Percentiles rank a stretch among this genome's conserved stretches.
Evolutionary conservation across 129 eudicot species (phyloP).

Genomic region (Flaveria linearis): DNA sequence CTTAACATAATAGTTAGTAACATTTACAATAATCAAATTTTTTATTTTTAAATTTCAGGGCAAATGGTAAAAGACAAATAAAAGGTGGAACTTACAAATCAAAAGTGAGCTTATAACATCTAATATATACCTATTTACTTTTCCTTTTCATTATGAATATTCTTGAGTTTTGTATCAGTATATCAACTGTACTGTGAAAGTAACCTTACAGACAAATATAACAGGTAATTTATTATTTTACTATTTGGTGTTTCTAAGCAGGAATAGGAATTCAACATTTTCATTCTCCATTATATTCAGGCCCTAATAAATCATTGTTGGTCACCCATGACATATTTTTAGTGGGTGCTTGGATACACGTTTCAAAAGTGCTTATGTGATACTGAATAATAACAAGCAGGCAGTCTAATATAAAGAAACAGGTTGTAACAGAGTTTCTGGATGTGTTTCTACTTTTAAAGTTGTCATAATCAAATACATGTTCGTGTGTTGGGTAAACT

Average conservation of each 20-base stretch:
- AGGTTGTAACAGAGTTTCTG: not conserved
- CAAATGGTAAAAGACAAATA: not conserved
- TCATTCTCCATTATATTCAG: not conserved
- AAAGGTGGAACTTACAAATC: not conserved
- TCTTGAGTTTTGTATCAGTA: not conserved
- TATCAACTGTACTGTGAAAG: not conserved
- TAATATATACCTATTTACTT: not conserved
- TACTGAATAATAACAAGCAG: not conserved
- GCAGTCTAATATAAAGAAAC: not conserved
- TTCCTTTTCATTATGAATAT: not conserved
- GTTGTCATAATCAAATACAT: not conserved
- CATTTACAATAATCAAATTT: not conserved
- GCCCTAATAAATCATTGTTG: not conserved
- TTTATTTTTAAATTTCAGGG: not conserved
- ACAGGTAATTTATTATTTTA: not conserved
- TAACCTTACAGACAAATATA: not conserved
- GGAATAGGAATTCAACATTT: not conserved
- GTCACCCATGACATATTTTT: not conserved
- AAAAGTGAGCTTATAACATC: not conserved
- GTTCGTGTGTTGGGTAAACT: not conserved
- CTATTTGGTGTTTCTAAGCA: conserved; percentile 11
- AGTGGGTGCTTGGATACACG: not conserved
- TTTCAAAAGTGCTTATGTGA: conserved; percentile 3
- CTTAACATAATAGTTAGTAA: not conserved
- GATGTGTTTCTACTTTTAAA: not conserved